Conservation (phyloP, 202 grass and related monocot genomes). For the Brachypodium distachyon region DNA sequence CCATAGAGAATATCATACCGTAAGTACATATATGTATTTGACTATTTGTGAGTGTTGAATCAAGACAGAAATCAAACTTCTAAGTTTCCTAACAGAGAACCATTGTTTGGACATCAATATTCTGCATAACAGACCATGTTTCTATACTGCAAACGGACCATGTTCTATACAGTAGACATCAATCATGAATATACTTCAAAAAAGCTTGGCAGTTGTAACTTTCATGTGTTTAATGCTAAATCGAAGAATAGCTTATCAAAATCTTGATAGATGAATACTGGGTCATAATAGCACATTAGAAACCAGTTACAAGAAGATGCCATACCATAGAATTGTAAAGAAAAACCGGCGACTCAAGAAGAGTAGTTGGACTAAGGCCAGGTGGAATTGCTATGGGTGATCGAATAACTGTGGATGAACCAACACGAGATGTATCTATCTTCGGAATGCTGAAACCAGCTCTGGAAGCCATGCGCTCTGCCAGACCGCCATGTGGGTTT, state of each 20-base stretch:
- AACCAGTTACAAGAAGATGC: constrained; percentile 15
- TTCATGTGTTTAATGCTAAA: background rate
- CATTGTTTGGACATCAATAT: background rate
- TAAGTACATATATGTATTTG: background rate
- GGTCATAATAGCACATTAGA: background rate
- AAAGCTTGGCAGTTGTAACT: background rate
- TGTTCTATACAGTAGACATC: background rate
- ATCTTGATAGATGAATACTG: background rate
- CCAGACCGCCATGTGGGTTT: constrained; percentile 49
- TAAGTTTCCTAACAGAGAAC: background rate
- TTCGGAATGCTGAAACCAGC: constrained; percentile 67
- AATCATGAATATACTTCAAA: constrained; percentile 5
- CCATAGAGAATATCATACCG: constrained; percentile 8
- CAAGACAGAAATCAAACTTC: constrained; percentile 3
- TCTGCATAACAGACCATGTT: background rate
- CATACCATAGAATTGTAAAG: constrained; percentile 85
- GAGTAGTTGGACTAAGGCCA: constrained; percentile 77
- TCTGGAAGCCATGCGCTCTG: constrained; percentile 67
- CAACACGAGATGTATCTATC: constrained; percentile 61
- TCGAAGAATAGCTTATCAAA: background rate
- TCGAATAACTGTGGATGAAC: constrained; percentile 48
- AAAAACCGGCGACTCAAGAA: constrained; percentile 89
- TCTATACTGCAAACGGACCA: constrained; percentile 10
- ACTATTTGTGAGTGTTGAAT: background rate
- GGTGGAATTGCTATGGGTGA: constrained; percentile 89